Evolutionary conservation across 306 rosid genomes (phyloP).

Genomic region (Datisca glomerata): DNA sequence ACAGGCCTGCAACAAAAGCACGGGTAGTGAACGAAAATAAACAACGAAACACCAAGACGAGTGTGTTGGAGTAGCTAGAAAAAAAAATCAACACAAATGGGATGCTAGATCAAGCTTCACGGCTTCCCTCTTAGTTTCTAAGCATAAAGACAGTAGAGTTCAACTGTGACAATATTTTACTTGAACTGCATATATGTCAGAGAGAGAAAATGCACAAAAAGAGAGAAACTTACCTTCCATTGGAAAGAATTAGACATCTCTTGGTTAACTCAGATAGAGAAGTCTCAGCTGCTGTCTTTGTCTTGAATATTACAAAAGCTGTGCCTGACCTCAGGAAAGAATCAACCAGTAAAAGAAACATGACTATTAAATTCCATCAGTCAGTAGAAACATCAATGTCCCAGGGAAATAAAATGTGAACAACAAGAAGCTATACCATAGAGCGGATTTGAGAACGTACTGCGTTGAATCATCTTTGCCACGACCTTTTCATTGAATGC

Average conservation of each 20-base stretch:
- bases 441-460: slow-evolving; percentile 11
- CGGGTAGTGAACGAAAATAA: neutral
- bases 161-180: too few species aligned
- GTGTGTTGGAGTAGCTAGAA: too few species aligned
- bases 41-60: too few species aligned
- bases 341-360: slow-evolving; percentile 7
- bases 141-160: too few species aligned
- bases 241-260: slow-evolving; percentile 39
- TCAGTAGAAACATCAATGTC: neutral
- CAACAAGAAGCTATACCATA: slow-evolving; percentile 18
- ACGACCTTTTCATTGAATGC: slow-evolving; percentile 23
- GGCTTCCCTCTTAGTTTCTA: too few species aligned
- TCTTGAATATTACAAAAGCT: slow-evolving; percentile 54
- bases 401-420: neutral
- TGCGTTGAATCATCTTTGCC: slow-evolving; percentile 33
- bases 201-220: too few species aligned
- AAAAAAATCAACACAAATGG: too few species aligned
- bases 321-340: slow-evolving; percentile 27
- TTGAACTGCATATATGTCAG: too few species aligned
- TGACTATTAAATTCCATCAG: neutral
- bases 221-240: slow-evolving; percentile 38
- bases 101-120: too few species aligned
- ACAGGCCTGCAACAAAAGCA: slow-evolving; percentile 21
- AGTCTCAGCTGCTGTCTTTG: slow-evolving; percentile 28
- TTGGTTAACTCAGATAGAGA: slow-evolving; percentile 23